A percentile compares a stretch with the other conserved stretches of the same genome.
Evolutionary conservation across 805 yeast genomes (phyloP).

Genomic region (Metschnikowia cerradonensis): DNA sequence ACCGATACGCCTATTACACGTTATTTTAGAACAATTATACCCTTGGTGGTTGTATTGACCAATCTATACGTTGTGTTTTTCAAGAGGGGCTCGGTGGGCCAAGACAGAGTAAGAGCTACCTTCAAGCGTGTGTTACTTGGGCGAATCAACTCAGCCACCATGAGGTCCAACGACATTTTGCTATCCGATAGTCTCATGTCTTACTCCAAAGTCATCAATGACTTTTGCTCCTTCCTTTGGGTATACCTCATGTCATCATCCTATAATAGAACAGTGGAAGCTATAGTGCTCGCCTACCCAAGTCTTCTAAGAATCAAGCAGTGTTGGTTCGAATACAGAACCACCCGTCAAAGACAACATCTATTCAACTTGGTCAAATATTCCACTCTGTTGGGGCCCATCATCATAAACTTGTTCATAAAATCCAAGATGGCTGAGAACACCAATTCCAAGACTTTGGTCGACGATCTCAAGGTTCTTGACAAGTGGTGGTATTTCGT

Average conservation of each 20-base stretch:
- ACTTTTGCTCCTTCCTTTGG: constrained; percentile 56
- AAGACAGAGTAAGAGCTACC: constrained; percentile 44
- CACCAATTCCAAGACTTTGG: constrained; percentile 2
- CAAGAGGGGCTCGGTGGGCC: constrained; percentile 33
- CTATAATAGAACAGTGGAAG: constrained; percentile 29
- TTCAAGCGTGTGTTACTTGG: constrained; percentile 55
- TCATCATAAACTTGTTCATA: constrained; percentile 25
- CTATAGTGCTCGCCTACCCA: constrained; percentile 48
- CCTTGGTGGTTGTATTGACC: not conserved
- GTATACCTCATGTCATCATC: constrained; percentile 25
- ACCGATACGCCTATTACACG: not conserved
- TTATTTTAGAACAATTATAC: not conserved
- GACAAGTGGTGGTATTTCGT: constrained; percentile 42
- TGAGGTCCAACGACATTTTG: constrained; percentile 75
- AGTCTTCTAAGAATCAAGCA: constrained; percentile 74
- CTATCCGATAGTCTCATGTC: constrained; percentile 84
- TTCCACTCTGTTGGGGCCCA: constrained; percentile 51
- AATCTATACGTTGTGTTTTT: constrained; percentile 1
- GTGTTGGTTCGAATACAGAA: constrained; percentile 65
- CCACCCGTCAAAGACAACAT: constrained; percentile 51
- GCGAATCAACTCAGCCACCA: constrained; percentile 48
- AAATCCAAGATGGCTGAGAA: constrained; percentile 13
- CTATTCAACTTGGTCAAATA: constrained; percentile 75
- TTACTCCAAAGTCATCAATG: constrained; percentile 71
- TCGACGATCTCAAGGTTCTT: constrained; percentile 17